Evolutionary conservation across 495 filamentous ascomycete species (phyloP), one percentile per base, ranked within the genome.

Genomic region (Thermothielavioides terrestris): DNA sequence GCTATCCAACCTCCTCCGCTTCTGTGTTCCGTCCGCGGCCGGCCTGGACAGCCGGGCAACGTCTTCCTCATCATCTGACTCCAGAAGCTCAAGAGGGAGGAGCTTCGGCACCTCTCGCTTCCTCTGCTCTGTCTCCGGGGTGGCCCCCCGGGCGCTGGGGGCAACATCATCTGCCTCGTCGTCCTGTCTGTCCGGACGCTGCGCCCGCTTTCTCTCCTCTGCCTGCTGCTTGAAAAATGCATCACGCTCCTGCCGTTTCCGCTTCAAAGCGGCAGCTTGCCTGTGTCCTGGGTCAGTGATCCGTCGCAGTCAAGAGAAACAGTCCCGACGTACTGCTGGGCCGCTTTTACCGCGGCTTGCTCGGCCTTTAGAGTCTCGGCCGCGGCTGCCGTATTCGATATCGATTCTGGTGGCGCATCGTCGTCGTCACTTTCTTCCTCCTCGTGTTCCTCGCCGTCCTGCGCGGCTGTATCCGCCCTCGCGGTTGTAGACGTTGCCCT

Each of bases 171-270:
- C 53, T 3, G 55, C 52, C 4, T 36, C 57, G 2, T 55, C 51
- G 2, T 53, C 50, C 10, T 14, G 21, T 12, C 25, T 10, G 12
- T 36, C 37, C 15, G 42, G 20, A 22, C 53, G 43, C 23, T 61
- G 43, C 6, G 49, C 23, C 21, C 61, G 60, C 50, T 71, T 69
- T 36, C 62, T 64, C 48, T 66, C 57, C 61, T 66, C 59, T 6
- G 70, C 71, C 59, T 74, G 71, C 43, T 66, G 55, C 56, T 69
- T 73, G 59, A 72, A 63, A 28, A 70, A 61, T 25, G 60, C 64
- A 56, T 73, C 69, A 37, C 68, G 67, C 56, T 67, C 68, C 52
- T 75, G 69, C 21, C 71, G 67, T 48, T 70, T 76, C 42, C 63
- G 60, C 54, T 72, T 75, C 34, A 66, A 60, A 15, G 55, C 57